Evolutionary conservation across 164 flowering plant species (phyloP).

Genomic region (Sextonia rubra): DNA sequence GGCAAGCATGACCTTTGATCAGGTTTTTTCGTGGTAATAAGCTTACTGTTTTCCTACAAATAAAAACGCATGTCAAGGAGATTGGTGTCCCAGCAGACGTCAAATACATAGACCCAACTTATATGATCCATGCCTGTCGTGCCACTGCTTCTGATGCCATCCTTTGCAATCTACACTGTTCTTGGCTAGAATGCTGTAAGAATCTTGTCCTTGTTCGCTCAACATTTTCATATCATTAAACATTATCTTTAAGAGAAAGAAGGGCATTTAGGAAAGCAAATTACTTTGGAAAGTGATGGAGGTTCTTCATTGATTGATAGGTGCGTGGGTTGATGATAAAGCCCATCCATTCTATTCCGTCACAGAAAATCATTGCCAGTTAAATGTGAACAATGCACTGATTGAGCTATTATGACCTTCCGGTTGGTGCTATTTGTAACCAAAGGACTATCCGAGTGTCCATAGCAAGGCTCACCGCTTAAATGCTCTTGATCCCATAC

Average conservation of each 20-base stretch:
- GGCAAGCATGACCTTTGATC: neutral
- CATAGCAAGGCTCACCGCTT: no score
- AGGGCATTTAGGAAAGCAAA: neutral
- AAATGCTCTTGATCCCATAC: no score
- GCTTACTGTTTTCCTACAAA: conserved; percentile 22
- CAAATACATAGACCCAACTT: conserved; percentile 49
- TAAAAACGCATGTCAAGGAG: conserved; percentile 36
- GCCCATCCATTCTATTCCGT: no score
- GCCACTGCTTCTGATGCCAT: conserved; percentile 59
- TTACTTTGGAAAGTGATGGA: neutral
- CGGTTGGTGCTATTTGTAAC: no score
- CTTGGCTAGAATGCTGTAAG: conserved; percentile 54
- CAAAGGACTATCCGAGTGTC: no score
- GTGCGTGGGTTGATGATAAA: no score
- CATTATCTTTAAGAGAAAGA: neutral
- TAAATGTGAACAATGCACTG: no score
- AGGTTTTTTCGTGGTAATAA: neutral
- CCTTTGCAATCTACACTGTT: conserved; percentile 49
- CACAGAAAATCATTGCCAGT: no score
- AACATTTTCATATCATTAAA: neutral
- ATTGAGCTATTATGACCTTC: no score
- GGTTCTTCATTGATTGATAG: neutral
- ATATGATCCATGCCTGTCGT: conserved; percentile 45
- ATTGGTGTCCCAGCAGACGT: conserved; percentile 37
- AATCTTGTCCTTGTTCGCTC: neutral